A percentile compares a stretch with the other conserved stretches of the same genome.
phyloP scores from a whole-genome alignment of 495 filamentous ascomycete genomes.

The Penicillium malachiteum region DNA sequence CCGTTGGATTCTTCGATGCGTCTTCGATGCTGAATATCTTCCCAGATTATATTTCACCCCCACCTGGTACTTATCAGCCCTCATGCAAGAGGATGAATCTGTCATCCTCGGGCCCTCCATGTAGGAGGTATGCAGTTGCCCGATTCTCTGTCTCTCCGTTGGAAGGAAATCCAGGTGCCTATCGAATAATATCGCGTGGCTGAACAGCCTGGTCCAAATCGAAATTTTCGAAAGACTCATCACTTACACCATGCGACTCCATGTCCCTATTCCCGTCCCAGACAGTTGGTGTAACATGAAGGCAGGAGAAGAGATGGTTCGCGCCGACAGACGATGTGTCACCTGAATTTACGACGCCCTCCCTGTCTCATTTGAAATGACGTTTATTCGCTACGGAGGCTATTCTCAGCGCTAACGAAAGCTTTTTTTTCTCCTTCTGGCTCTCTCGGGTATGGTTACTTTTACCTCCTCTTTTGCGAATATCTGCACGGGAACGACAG shows the following conservation, averaged over 20 bases:
- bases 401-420: background rate
- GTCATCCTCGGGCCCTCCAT: conserved; percentile 17
- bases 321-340: conserved; percentile 9
- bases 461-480: background rate
- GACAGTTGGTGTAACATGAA: conserved; percentile 9
- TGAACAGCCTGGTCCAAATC: conserved; percentile 11
- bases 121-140: conserved; percentile 11
- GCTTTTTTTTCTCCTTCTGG: too few relatives aligned
- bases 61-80: conserved; percentile 4
- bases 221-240: conserved; percentile 3
- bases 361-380: conserved; percentile 6
- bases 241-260: conserved; percentile 5
- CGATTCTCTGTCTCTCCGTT: conserved; percentile 3
- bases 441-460: too few relatives aligned
- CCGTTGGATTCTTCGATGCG: conserved; percentile 35
- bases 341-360: conserved; percentile 2
- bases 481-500: background rate
- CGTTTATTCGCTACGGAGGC: background rate
- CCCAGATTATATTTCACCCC: conserved; percentile 12
- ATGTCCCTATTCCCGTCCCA: background rate
- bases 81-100: conserved; percentile 22
- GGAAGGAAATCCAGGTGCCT: background rate
- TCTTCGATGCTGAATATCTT: conserved; percentile 33
- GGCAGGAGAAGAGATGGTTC: conserved; percentile 5
- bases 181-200: conserved; percentile 15